A percentile compares a stretch with the other conserved stretches of the same genome.
Conservation (phyloP, 2,329 filamentous ascomycete species). For the Akanthomyces muscarius region DNA sequence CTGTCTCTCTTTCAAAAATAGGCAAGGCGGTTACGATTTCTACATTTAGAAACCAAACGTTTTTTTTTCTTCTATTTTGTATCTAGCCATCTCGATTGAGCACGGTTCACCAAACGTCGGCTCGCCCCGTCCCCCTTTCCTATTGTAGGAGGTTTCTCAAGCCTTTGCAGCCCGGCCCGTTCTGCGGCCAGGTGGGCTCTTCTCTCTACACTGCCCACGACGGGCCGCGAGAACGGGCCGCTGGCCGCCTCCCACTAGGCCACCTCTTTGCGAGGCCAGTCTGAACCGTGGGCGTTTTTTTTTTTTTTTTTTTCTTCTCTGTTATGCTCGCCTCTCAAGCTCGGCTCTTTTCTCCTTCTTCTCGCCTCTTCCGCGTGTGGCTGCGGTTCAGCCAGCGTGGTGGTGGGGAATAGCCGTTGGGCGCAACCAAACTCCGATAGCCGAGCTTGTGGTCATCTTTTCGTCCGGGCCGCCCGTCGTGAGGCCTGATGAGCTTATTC, state of each 20-base stretch:
- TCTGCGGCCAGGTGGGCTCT: slow-evolving; percentile 5
- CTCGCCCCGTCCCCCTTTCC: background rate
- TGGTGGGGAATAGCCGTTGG: too few species aligned
- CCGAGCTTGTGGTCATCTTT: too few species aligned
- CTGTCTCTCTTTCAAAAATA: background rate
- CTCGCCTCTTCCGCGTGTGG: too few species aligned
- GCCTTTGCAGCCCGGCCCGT: background rate
- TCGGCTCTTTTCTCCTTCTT: background rate
- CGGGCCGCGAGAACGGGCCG: background rate
- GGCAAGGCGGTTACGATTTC: background rate
- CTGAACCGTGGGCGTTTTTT: slow-evolving; percentile 9
- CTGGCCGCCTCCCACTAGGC: background rate
- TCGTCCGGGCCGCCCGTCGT: too few species aligned
- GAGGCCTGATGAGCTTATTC: too few species aligned
- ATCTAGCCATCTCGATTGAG: background rate
- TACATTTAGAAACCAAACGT: background rate
- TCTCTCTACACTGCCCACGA: background rate
- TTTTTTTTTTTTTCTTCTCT: background rate
- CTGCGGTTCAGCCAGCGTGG: too few species aligned
- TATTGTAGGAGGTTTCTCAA: too few species aligned
- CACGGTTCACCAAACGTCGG: background rate
- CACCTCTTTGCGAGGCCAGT: slow-evolving; percentile 6
- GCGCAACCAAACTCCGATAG: too few species aligned
- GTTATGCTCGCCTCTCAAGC: background rate
- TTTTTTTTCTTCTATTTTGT: background rate